These are phyloP conservation scores for Soucietia sequanensis DNA, from an alignment of 805 yeast species.

Conservation along the genomic window DNA sequence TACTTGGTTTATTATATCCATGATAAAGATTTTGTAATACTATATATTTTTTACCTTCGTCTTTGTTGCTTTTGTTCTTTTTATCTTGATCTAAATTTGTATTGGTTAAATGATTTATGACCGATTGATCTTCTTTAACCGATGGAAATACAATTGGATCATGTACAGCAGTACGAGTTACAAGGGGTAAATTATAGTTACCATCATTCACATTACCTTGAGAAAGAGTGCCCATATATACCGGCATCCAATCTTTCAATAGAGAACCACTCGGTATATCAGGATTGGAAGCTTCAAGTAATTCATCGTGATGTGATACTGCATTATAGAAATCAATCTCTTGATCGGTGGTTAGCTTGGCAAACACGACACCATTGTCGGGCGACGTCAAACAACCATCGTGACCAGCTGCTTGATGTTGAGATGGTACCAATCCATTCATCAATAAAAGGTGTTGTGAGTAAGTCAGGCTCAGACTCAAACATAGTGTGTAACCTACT, in stretches of 20 bases:
- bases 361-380: constrained; percentile 63
- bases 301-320: constrained; percentile 15
- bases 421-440: constrained; percentile 11
- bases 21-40: constrained; percentile 70
- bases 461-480: no score
- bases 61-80: background rate
- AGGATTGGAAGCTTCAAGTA: constrained; percentile 17
- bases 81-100: background rate
- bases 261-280: constrained; percentile 27
- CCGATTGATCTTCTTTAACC: constrained; percentile 9
- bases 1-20: constrained; percentile 64
- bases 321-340: constrained; percentile 76
- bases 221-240: constrained; percentile 57
- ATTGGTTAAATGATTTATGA: background rate
- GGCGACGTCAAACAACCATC: constrained; percentile 65
- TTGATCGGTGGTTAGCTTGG: constrained; percentile 61
- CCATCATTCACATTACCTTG: constrained; percentile 31
- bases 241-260: constrained; percentile 60
- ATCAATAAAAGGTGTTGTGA: no score
- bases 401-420: constrained; percentile 93
- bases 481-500: no score
- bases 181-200: no score
- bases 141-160: constrained; percentile 4
- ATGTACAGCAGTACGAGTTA: no score
- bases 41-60: constrained; percentile 36